Evolutionary conservation across 495 filamentous ascomycete genomes (phyloP).

Genomic region (Penicillium coprophilum): DNA sequence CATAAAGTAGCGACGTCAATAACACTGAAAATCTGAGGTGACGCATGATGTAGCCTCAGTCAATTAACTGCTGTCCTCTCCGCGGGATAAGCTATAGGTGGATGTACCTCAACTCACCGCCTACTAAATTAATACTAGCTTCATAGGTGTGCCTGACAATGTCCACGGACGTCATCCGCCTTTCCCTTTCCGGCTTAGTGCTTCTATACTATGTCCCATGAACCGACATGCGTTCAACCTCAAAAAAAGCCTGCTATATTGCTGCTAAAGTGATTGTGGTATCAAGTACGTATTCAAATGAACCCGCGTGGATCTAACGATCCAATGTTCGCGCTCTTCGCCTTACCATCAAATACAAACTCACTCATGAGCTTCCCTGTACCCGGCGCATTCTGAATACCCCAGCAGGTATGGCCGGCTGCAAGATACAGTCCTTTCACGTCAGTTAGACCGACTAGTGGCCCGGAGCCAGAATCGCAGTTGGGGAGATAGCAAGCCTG

Average conservation of each 20-base stretch:
- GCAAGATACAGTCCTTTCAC: constrained; percentile 80
- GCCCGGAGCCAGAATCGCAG: constrained; percentile 62
- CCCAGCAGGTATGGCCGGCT: constrained; percentile 95
- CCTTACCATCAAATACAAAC: constrained; percentile 76
- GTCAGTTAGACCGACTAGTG: constrained; percentile 74
- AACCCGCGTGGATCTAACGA: constrained; percentile 66
- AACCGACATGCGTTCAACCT: neutral
- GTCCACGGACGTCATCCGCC: neutral
- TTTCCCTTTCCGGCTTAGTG: neutral
- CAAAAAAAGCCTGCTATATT: neutral
- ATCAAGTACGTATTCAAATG: constrained; percentile 29
- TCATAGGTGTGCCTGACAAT: neutral
- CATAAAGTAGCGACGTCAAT: constrained; percentile 32
- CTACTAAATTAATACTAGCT: neutral
- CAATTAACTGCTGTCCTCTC: constrained; percentile 31
- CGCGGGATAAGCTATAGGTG: constrained; percentile 21
- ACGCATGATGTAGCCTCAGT: constrained; percentile 35
- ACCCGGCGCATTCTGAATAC: constrained; percentile 92
- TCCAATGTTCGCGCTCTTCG: constrained; percentile 70
- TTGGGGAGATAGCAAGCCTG: constrained; percentile 96
- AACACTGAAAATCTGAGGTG: constrained; percentile 29
- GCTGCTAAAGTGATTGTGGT: neutral
- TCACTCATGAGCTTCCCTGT: constrained; percentile 89
- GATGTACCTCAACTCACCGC: neutral
- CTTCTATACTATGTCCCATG: neutral